Evolutionary conservation across 306 rosid genomes (phyloP).

Genomic region (Cucurbita argyrosperma): DNA sequence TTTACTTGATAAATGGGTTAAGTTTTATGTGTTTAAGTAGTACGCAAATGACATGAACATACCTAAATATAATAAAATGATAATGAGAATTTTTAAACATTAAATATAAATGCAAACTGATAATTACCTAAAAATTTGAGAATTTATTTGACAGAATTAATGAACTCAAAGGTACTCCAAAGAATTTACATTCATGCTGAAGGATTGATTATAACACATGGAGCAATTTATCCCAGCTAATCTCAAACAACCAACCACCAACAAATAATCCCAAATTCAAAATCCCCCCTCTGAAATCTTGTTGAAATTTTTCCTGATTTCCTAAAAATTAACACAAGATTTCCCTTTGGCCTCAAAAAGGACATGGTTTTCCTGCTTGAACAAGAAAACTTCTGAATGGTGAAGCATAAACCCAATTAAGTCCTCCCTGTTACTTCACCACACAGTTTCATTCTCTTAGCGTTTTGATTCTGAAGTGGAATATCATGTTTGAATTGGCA

Average conservation of each 20-base stretch:
- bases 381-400: background rate
- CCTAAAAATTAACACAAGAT: background rate
- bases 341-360: background rate
- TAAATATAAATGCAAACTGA: background rate
- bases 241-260: background rate
- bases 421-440: slow-evolving; percentile 17
- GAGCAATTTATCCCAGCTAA: background rate
- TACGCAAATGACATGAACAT: too few species aligned
- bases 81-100: background rate
- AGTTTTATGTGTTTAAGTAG: too few species aligned
- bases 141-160: background rate
- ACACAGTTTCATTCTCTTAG: slow-evolving; percentile 41
- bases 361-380: background rate
- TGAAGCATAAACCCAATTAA: background rate
- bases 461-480: slow-evolving; percentile 14
- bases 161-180: too few species aligned
- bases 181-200: background rate
- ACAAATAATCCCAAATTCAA: background rate
- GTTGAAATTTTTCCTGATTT: background rate
- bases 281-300: background rate
- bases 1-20: too few species aligned
- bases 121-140: background rate
- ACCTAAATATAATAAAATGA: too few species aligned
- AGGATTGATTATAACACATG: background rate
- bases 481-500: slow-evolving; percentile 47